Evolutionary conservation across 257 asterid genomes (phyloP).

Genomic region (Catharanthus roseus): DNA sequence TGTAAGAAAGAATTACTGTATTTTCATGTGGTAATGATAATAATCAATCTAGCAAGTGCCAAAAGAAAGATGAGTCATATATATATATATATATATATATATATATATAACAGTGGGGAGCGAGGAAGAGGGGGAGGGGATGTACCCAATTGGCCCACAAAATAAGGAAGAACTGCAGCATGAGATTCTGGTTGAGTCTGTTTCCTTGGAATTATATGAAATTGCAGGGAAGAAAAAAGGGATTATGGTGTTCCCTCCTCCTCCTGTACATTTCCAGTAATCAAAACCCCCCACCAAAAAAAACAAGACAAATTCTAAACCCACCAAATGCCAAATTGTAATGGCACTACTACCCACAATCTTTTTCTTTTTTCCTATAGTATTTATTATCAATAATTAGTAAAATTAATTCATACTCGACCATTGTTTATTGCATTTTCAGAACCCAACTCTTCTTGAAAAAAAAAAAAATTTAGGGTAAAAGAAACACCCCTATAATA

Average conservation of each 20-base stretch:
- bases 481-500: too few relatives aligned
- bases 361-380: too few relatives aligned
- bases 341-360: constrained; percentile 6
- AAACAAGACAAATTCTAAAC: constrained; percentile 26
- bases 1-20: not conserved
- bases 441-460: too few relatives aligned
- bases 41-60: constrained; percentile 2
- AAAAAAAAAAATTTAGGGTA: too few relatives aligned
- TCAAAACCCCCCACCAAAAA: constrained; percentile 16
- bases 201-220: constrained; percentile 39
- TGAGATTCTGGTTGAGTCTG: constrained; percentile 57
- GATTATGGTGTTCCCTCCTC: constrained; percentile 17
- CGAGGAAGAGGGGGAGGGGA: too few relatives aligned
- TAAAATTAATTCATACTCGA: too few relatives aligned
- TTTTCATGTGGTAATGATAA: constrained; percentile 1
- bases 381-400: too few relatives aligned
- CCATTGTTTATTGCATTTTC: too few relatives aligned
- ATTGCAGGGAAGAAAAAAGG: constrained; percentile 1
- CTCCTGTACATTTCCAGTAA: constrained; percentile 22
- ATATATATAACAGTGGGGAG: too few relatives aligned
- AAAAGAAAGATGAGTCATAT: too few relatives aligned
- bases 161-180: constrained; percentile 38
- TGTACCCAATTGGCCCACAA: constrained; percentile 27
- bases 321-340: constrained; percentile 31
- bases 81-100: too few relatives aligned